Percentiles rank a stretch among this genome's conserved stretches.
Evolutionary conservation across 2,329 filamentous ascomycete genomes (phyloP).

Genomic region (Stromatinia cepivora): DNA sequence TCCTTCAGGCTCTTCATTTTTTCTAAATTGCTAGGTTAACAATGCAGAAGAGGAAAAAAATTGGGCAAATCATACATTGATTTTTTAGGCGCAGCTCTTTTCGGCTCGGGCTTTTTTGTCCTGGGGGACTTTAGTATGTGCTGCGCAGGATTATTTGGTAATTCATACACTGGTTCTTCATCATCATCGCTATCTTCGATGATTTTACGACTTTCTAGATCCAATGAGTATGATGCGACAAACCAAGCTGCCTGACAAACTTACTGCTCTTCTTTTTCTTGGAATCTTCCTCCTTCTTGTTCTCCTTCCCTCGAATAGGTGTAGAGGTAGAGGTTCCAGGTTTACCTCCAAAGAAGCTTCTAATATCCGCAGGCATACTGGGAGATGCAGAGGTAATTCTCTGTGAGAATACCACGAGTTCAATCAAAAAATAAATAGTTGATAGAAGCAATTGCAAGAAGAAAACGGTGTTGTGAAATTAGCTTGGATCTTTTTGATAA

Average conservation of each 20-base stretch:
- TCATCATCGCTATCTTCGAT: slow-evolving; percentile 82
- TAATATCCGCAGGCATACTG: slow-evolving; percentile 81
- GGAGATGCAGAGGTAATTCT: not conserved
- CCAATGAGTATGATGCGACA: slow-evolving; percentile 23
- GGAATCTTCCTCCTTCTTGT: slow-evolving; percentile 40
- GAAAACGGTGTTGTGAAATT: slow-evolving; percentile 15
- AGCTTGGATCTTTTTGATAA: slow-evolving; percentile 1
- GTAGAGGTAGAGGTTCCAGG: slow-evolving; percentile 48
- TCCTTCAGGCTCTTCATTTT: slow-evolving; percentile 38
- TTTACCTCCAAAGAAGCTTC: slow-evolving; percentile 85
- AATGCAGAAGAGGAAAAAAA: not conserved
- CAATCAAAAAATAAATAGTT: not conserved
- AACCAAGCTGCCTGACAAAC: slow-evolving; percentile 13
- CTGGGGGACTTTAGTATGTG: slow-evolving; percentile 36
- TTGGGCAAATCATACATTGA: slow-evolving; percentile 45
- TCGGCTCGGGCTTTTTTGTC: slow-evolving; percentile 50
- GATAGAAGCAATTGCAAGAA: slow-evolving; percentile 13
- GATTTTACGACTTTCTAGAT: slow-evolving; percentile 62
- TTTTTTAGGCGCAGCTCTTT: slow-evolving; percentile 62
- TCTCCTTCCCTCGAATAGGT: slow-evolving; percentile 47
- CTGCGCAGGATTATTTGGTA: not conserved
- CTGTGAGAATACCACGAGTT: not conserved
- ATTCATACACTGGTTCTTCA: slow-evolving; percentile 47
- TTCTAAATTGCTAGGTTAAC: slow-evolving; percentile 28
- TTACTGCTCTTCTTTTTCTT: slow-evolving; percentile 41